These are phyloP conservation scores for Penicillium sp. DNA, from an alignment of 2,329 filamentous ascomycete species.

Conservation along the genomic window DNA sequence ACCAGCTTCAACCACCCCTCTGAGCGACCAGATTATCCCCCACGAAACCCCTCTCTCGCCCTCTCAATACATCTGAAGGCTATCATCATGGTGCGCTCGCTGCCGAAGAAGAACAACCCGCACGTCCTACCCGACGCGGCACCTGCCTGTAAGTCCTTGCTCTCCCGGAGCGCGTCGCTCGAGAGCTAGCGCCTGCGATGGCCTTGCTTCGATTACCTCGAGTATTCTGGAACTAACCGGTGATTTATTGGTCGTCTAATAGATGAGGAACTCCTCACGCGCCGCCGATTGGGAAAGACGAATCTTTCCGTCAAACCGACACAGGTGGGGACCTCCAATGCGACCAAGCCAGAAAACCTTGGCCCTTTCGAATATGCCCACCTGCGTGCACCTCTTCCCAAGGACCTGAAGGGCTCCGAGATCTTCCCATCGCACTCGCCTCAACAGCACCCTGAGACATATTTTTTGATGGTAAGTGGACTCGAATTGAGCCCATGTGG, in stretches of 20 bases:
- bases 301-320: slow-evolving; percentile 83
- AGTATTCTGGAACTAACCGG: slow-evolving; percentile 23
- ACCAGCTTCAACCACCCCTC: slow-evolving; percentile 25
- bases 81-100: slow-evolving; percentile 47
- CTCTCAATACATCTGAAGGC: slow-evolving; percentile 2
- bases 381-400: slow-evolving; percentile 87
- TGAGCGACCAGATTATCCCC: slow-evolving; percentile 3
- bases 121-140: slow-evolving; percentile 49
- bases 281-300: slow-evolving; percentile 90
- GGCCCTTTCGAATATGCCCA: slow-evolving; percentile 96
- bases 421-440: slow-evolving; percentile 80
- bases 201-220: neutral
- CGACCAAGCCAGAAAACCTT: slow-evolving; percentile 73
- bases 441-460: slow-evolving; percentile 75
- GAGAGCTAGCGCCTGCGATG: neutral
- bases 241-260: slow-evolving; percentile 15
- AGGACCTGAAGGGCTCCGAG: slow-evolving; percentile 83
- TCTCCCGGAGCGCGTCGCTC: slow-evolving; percentile 25
- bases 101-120: slow-evolving; percentile 54
- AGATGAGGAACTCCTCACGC: slow-evolving; percentile 77
- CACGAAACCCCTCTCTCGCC: slow-evolving; percentile 21
- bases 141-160: slow-evolving; percentile 49
- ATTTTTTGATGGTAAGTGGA: slow-evolving; percentile 82
- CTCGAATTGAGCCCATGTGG: neutral
- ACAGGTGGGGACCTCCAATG: slow-evolving; percentile 70